phyloP scores from a whole-genome alignment of 352 stramenopile genomes.

The Stramenopiles sp. region DNA sequence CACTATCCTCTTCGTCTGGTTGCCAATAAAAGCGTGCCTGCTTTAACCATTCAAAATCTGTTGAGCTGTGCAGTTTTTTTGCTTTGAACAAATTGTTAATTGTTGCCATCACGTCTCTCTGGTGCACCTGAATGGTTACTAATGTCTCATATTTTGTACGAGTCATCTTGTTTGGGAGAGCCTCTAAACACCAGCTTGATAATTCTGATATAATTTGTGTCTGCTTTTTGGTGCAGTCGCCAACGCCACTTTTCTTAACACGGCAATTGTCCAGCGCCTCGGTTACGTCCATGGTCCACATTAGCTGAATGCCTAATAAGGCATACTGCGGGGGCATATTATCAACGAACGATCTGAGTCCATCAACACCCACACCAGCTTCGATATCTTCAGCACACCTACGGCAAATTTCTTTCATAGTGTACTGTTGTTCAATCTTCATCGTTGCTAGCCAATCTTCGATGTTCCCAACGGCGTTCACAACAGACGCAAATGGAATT shows the following conservation, averaged over 20 bases:
- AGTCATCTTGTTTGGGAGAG: slow-evolving; percentile 80
- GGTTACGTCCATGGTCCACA: slow-evolving; percentile 86
- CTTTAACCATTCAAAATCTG: slow-evolving; percentile 98
- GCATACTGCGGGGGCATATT: slow-evolving; percentile 81
- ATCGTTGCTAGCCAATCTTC: slow-evolving; percentile 94
- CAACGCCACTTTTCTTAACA: slow-evolving; percentile 88
- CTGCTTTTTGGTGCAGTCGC: slow-evolving; percentile 84
- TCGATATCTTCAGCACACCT: slow-evolving; percentile 74
- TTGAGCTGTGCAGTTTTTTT: slow-evolving; percentile 86
- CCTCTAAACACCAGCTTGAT: slow-evolving; percentile 82
- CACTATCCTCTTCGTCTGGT: slow-evolving; percentile 72
- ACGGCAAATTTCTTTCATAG: slow-evolving; percentile 87
- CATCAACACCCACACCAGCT: slow-evolving; percentile 59
- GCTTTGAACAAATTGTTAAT: slow-evolving; percentile 71
- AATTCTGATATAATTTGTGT: slow-evolving; percentile 65
- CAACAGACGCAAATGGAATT: slow-evolving; percentile 74
- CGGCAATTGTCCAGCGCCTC: slow-evolving; percentile 74
- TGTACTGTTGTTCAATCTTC: slow-evolving; percentile 74
- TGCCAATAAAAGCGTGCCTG: slow-evolving; percentile 96
- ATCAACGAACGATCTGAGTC: slow-evolving; percentile 76
- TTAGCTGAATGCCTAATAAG: slow-evolving; percentile 82
- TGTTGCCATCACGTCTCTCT: slow-evolving; percentile 87
- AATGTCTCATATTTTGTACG: slow-evolving; percentile 93
- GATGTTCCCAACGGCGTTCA: slow-evolving; percentile 91
- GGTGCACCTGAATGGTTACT: slow-evolving; percentile 93